phyloP scores from a whole-genome alignment of 2,329 filamentous ascomycete species.

The Pseudocercospora fijiensis region DNA sequence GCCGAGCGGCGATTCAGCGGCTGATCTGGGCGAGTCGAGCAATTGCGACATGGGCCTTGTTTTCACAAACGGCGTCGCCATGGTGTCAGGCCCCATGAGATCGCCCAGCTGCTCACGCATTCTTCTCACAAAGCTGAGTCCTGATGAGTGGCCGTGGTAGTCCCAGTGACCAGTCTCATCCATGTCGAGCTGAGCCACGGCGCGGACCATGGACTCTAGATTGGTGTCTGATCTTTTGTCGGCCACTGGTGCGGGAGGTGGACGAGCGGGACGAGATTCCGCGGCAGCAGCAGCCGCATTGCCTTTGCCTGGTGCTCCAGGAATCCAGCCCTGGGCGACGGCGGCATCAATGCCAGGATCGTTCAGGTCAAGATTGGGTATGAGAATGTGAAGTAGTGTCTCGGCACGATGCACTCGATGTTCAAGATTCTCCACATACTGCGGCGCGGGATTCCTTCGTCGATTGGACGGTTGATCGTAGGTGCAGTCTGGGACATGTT shows the following conservation, averaged over 20 bases:
- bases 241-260: conserved; percentile 47
- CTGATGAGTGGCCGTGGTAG: conserved; percentile 91
- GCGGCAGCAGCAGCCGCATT: conserved; percentile 24
- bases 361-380: conserved; percentile 80
- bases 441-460: conserved; percentile 82
- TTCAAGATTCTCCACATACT: conserved; percentile 89
- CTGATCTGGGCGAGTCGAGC: conserved; percentile 64
- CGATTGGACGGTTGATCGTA: conserved; percentile 94
- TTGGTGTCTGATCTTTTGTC: conserved; percentile 58
- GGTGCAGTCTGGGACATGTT: conserved; percentile 69
- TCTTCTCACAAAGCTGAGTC: conserved; percentile 79
- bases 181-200: conserved; percentile 84
- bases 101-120: conserved; percentile 86
- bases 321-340: conserved; percentile 49
- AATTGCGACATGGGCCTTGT: conserved; percentile 55
- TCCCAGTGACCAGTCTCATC: conserved; percentile 92
- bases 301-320: conserved; percentile 38
- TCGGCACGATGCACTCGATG: conserved; percentile 79
- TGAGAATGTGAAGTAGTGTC: conserved; percentile 71
- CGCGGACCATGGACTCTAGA: conserved; percentile 91
- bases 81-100: conserved; percentile 65
- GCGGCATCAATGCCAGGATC: conserved; percentile 79
- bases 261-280: conserved; percentile 27
- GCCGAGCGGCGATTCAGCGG: conserved; percentile 63
- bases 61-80: conserved; percentile 58